These are phyloP conservation scores for Phoma sp. DNA, from an alignment of 2,329 filamentous ascomycete genomes.

Conservation along the genomic window DNA sequence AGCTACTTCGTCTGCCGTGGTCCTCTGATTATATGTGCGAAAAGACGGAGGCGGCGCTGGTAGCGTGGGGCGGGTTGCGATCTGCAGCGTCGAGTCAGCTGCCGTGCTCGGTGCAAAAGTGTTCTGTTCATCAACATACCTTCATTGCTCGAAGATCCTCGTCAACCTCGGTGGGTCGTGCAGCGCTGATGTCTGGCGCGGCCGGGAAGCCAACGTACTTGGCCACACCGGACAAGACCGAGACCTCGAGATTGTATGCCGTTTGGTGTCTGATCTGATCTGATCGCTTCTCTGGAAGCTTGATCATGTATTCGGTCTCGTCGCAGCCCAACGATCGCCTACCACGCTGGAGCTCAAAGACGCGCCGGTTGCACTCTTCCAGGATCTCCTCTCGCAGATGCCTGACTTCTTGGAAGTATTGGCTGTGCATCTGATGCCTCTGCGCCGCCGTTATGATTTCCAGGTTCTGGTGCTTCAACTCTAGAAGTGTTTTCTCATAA, in stretches of 20 bases:
- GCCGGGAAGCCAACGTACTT: slow-evolving; percentile 97
- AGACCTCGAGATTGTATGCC: slow-evolving; percentile 94
- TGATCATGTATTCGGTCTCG: slow-evolving; percentile 80
- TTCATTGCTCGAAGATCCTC: slow-evolving; percentile 89
- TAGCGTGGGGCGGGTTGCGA: slow-evolving; percentile 37
- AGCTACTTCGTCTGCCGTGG: slow-evolving; percentile 59
- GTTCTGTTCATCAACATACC: slow-evolving; percentile 61
- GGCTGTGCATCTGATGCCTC: slow-evolving; percentile 83
- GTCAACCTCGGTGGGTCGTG: slow-evolving; percentile 75
- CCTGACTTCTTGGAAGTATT: slow-evolving; percentile 86
- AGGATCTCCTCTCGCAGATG: slow-evolving; percentile 82
- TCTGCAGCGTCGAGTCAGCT: slow-evolving; percentile 40
- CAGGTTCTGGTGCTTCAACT: slow-evolving; percentile 75
- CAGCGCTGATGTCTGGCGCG: slow-evolving; percentile 81
- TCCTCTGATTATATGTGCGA: slow-evolving; percentile 44
- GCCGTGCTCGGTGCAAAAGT: slow-evolving; percentile 17
- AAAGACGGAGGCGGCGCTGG: slow-evolving; percentile 40
- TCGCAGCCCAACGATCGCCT: slow-evolving; percentile 79
- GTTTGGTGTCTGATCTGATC: slow-evolving; percentile 84
- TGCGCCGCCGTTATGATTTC: slow-evolving; percentile 76
- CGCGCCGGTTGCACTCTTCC: slow-evolving; percentile 82
- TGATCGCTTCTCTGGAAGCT: slow-evolving; percentile 76
- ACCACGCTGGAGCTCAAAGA: slow-evolving; percentile 91
- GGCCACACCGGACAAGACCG: slow-evolving; percentile 84
- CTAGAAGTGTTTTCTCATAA: slow-evolving; percentile 74